These are phyloP conservation scores for Microdochium paspali DNA, from an alignment of 2,329 filamentous ascomycete species.

Conservation along the genomic window DNA sequence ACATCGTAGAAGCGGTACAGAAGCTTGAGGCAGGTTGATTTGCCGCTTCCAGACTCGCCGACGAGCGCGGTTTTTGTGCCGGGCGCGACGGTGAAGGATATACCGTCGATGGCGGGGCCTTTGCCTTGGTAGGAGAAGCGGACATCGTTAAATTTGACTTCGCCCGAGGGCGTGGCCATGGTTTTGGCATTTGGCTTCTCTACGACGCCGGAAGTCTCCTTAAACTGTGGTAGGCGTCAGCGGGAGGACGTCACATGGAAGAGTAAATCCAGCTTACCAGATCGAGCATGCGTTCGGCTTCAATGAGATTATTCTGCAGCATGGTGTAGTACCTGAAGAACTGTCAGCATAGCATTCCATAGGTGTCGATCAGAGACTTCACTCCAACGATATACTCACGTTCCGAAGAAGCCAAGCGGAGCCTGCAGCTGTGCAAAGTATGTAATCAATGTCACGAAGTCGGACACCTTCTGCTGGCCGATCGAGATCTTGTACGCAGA, in stretches of 20 bases:
- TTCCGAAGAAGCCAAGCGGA: slow-evolving; percentile 52
- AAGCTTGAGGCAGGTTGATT: slow-evolving; percentile 49
- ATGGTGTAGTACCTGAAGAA: slow-evolving; percentile 26
- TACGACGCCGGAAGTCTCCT: slow-evolving; percentile 30
- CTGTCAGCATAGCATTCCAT: not conserved
- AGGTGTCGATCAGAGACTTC: not conserved
- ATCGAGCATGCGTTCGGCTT: slow-evolving; percentile 34
- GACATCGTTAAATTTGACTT: slow-evolving; percentile 31
- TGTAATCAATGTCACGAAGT: slow-evolving; percentile 37
- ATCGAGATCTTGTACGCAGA: slow-evolving; percentile 53
- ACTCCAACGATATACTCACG: slow-evolving; percentile 5
- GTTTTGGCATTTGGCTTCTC: slow-evolving; percentile 28
- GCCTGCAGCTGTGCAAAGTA: slow-evolving; percentile 27
- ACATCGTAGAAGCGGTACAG: slow-evolving; percentile 51
- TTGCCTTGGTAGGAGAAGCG: slow-evolving; percentile 32
- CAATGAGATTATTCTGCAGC: slow-evolving; percentile 34
- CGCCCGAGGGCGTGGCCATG: slow-evolving; percentile 22
- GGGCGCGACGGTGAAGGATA: slow-evolving; percentile 30
- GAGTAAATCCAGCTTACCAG: slow-evolving; percentile 17
- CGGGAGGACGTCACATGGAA: not conserved
- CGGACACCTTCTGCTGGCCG: slow-evolving; percentile 40
- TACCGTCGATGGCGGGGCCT: slow-evolving; percentile 25
- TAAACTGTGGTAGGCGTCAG: slow-evolving; percentile 20
- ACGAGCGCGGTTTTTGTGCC: slow-evolving; percentile 37
- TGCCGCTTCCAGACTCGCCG: slow-evolving; percentile 38